Evolutionary conservation across 768 basidiomycete species (phyloP), one percentile per base, ranked within the genome.

Genomic region (Termitomyces sp.): DNA sequence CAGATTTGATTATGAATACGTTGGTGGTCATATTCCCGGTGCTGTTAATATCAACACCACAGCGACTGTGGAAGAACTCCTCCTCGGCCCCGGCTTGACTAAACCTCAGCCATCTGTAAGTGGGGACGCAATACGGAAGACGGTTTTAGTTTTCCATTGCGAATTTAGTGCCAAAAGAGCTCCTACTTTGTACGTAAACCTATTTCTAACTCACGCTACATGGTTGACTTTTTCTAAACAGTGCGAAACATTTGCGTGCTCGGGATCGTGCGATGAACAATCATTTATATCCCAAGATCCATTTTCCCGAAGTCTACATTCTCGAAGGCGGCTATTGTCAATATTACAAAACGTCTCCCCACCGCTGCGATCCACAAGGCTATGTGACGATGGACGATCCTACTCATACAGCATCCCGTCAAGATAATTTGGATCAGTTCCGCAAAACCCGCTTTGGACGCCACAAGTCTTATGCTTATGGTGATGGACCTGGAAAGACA

Each of bases 371-470:
- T 49, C 95, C 93, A 0, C 76, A 75, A 18, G 88, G 81, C 1
- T 99, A 99, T 68, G 87, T 96, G 44, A 85, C 82, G 7, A 99
- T 99, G 97, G 94, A 98, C 67, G 95, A 98, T 70, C 95, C 95
- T 2, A 81, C 80, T 47, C 87, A 96, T 70, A 83, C 87, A 20
- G 76, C 79, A 20, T 89, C 93, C 37, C 88, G 95, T 48, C 82
- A 86, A 45, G 89, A 93, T 68, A 92, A 95, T 66, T 70, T 98
- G 46, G 92, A 93, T 71, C 91, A 95, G 67, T 94, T 98, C 78
- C 89, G 96, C 63, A 91, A 87, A 68, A 81, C 80, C 61, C 91
- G 90, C 69, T 94, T 95, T 69, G 88, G 89, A 34, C 87, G 95
- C 57, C 92, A 93, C 58, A 91, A 91, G 68, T 95, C 93, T 0